Percentiles rank a stretch among this genome's conserved stretches.
phyloP scores from a whole-genome alignment of 768 basidiomycete species.

The Cystofilobasidium bisporidii region DNA sequence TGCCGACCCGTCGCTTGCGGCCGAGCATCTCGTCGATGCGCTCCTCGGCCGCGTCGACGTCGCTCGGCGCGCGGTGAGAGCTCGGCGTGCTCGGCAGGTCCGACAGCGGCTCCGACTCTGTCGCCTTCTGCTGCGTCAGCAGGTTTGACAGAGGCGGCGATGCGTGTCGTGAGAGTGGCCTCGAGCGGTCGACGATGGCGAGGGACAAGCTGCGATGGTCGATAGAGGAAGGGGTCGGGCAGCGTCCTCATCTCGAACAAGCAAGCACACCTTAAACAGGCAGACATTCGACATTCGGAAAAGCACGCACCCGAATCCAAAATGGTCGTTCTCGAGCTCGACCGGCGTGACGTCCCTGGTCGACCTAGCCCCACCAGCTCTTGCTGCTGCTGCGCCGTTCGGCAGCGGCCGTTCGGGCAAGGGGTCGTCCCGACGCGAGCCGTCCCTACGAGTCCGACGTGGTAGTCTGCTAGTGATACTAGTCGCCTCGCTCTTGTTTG shows the following conservation, averaged over 20 bases:
- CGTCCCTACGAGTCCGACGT: background rate
- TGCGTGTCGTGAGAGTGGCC: background rate
- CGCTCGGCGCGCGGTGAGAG: background rate
- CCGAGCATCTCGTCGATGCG: background rate
- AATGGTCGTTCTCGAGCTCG: background rate
- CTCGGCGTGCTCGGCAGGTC: conserved; percentile 2
- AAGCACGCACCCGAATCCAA: background rate
- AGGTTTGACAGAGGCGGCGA: background rate
- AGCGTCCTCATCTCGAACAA: no score
- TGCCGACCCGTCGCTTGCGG: background rate
- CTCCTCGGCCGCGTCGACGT: background rate
- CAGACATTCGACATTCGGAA: no score
- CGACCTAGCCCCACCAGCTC: background rate
- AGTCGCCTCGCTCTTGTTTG: no score
- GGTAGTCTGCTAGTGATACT: no score
- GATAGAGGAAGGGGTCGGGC: no score
- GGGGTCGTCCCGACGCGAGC: background rate
- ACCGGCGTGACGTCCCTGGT: background rate
- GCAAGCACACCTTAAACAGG: no score
- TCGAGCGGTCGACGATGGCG: background rate
- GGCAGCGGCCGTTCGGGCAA: background rate
- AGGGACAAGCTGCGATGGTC: no score
- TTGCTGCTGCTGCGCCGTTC: background rate
- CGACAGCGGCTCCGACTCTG: background rate
- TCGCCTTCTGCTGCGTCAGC: background rate